Evolutionary conservation across 1,284 basidiomycete species (phyloP).

Genomic region (Sanghuangporus baumii): DNA sequence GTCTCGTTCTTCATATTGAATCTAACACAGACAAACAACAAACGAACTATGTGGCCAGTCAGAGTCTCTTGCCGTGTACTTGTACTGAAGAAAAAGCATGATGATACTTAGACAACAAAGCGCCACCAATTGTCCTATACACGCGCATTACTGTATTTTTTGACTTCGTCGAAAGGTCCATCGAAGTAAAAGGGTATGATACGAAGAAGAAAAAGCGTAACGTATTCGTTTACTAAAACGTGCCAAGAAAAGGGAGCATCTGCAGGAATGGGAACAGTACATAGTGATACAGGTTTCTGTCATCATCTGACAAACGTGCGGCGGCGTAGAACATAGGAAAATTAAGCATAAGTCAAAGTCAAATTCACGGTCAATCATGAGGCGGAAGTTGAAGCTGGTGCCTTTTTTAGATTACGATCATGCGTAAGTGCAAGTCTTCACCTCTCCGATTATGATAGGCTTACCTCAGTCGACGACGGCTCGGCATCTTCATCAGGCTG

Average conservation of each 20-base stretch:
- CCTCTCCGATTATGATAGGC: not conserved
- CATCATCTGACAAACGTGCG: not conserved
- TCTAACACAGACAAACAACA: not conserved
- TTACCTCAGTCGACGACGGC: not conserved
- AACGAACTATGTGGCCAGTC: too few relatives aligned
- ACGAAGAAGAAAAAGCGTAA: not conserved
- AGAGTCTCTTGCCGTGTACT: too few relatives aligned
- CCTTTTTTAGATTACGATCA: not conserved
- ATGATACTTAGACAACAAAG: not conserved
- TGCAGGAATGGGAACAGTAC: not conserved
- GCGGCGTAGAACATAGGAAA: not conserved
- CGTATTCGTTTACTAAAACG: not conserved
- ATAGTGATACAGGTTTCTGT: not conserved
- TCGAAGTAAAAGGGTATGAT: not conserved
- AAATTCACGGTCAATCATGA: too few relatives aligned
- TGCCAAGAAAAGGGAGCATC: not conserved
- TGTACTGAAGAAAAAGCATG: too few relatives aligned
- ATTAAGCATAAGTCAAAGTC: not conserved
- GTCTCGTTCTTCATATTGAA: not conserved
- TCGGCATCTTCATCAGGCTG: not conserved
- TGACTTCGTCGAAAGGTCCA: not conserved
- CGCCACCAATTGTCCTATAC: not conserved
- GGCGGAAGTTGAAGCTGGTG: not conserved
- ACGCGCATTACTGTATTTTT: not conserved
- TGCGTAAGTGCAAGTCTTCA: not conserved